phyloP scores from a whole-genome alignment of 2,329 filamentous ascomycete species.

The Penicillium hordei region DNA sequence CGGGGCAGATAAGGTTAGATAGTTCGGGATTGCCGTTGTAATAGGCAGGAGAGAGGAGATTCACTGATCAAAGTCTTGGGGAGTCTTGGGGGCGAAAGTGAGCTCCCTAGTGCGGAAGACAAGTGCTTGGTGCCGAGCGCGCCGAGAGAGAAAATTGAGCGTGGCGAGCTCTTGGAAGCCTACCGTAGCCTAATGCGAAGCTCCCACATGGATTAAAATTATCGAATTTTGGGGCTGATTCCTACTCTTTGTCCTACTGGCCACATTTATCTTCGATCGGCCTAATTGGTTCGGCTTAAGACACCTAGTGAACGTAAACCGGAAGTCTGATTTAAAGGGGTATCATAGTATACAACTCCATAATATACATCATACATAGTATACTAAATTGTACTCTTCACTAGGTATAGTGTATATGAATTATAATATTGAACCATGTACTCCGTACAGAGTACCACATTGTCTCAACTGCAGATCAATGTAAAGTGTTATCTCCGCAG shows the following conservation, averaged over 20 bases:
- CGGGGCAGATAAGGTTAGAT: background rate
- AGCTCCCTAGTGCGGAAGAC: conserved; percentile 2
- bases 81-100: background rate
- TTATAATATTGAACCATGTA: background rate
- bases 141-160: background rate
- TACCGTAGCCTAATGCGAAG: background rate
- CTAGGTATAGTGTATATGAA: background rate
- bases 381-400: background rate
- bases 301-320: background rate
- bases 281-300: background rate
- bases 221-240: conserved; percentile 5
- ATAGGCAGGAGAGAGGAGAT: background rate
- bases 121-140: conserved; percentile 1
- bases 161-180: background rate
- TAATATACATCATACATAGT: background rate
- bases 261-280: background rate
- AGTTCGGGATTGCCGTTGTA: background rate
- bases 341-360: background rate
- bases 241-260: background rate
- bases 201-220: background rate
- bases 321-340: background rate
- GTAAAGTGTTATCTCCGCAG: background rate
- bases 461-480: background rate
- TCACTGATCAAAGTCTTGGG: background rate
- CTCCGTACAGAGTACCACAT: background rate